Conservation (phyloP, 1,139 yeast species). For the Taphrina communis region DNA sequence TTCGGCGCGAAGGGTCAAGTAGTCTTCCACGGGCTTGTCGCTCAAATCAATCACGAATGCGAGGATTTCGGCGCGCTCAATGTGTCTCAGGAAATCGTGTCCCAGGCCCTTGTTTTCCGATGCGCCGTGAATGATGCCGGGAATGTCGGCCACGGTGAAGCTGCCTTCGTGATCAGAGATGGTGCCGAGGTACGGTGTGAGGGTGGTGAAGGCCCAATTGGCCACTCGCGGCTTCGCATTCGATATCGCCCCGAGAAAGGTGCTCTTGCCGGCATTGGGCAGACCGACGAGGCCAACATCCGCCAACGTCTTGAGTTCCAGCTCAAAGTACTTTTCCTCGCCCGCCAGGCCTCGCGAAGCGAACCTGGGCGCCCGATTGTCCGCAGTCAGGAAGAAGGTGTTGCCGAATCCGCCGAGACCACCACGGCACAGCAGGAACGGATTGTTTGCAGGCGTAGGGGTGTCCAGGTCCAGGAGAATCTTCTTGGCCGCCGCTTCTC, state of each 20-base stretch:
- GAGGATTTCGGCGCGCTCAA: slow-evolving; percentile 87
- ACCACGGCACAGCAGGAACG: slow-evolving; percentile 75
- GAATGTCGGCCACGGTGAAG: slow-evolving; percentile 95
- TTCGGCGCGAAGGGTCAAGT: slow-evolving; percentile 35
- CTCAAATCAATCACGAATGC: slow-evolving; percentile 79
- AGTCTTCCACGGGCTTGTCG: slow-evolving; percentile 27
- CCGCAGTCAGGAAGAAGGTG: slow-evolving; percentile 86
- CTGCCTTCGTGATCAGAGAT: slow-evolving; percentile 59
- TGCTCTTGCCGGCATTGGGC: slow-evolving; percentile 96
- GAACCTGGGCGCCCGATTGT: slow-evolving; percentile 86
- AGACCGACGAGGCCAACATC: slow-evolving; percentile 92
- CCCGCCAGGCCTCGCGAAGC: slow-evolving; percentile 79
- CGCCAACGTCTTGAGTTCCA: slow-evolving; percentile 86
- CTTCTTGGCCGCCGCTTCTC: slow-evolving; percentile 57
- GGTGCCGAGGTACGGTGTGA: slow-evolving; percentile 85
- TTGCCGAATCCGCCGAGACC: slow-evolving; percentile 96
- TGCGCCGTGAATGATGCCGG: slow-evolving; percentile 92
- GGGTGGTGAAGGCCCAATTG: slow-evolving; percentile 95
- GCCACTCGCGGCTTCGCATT: slow-evolving; percentile 90
- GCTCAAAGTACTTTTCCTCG: slow-evolving; percentile 67
- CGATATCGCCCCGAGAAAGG: slow-evolving; percentile 84
- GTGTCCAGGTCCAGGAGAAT: slow-evolving; percentile 74
- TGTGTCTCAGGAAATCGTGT: slow-evolving; percentile 84
- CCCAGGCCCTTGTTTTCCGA: slow-evolving; percentile 86
- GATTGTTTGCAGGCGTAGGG: slow-evolving; percentile 62